These are phyloP conservation scores for Myriosclerotinia duriaeana DNA, from an alignment of 2,329 filamentous ascomycete genomes.

Conservation along the genomic window DNA sequence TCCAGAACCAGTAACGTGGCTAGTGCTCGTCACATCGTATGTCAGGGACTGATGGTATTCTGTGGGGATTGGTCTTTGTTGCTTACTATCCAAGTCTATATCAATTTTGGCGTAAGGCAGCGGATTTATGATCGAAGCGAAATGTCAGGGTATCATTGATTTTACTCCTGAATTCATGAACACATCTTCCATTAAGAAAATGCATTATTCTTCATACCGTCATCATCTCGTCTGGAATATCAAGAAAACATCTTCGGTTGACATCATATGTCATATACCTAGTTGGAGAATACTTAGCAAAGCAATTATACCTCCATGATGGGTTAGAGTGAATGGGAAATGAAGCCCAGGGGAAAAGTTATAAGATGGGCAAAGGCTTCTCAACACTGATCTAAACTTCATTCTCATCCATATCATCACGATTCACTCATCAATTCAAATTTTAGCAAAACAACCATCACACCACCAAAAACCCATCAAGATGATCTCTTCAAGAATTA, in stretches of 20 bases:
- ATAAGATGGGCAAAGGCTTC: constrained; percentile 1
- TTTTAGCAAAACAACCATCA: background rate
- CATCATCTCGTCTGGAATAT: background rate
- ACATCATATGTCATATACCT: constrained; percentile 16
- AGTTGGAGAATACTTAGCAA: too few species aligned
- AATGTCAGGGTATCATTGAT: background rate
- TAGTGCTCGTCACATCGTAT: too few species aligned
- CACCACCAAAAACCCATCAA: constrained; percentile 23
- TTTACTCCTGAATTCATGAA: background rate
- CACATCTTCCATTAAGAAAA: background rate
- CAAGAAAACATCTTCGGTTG: background rate
- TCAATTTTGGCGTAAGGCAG: background rate
- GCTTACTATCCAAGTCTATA: background rate
- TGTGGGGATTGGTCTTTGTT: background rate
- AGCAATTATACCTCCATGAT: background rate
- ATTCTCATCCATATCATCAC: background rate
- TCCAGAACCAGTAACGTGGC: background rate
- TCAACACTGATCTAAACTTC: background rate
- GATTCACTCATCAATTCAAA: background rate
- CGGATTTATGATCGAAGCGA: background rate
- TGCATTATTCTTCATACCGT: background rate
- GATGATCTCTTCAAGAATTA: constrained; percentile 24
- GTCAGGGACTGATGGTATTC: background rate
- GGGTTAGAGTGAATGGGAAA: background rate
- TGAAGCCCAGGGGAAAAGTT: background rate